Conservation (phyloP, 2,329 filamentous ascomycete genomes). For the Pyricularia pennisetigena region DNA sequence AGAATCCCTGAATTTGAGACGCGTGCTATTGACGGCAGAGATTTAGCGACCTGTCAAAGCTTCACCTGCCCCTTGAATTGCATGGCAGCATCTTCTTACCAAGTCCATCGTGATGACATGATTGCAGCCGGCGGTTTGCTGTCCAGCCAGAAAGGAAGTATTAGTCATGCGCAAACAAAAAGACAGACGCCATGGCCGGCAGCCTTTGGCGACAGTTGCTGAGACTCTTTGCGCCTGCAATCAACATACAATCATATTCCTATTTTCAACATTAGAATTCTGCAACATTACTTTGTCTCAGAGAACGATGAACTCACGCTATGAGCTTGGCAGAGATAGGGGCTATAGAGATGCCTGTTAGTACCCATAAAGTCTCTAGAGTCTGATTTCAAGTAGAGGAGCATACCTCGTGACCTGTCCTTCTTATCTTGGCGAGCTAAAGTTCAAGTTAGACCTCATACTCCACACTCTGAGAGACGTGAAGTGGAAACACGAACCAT, state of each 20-base stretch:
- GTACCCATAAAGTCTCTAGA: neutral
- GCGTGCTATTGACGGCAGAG: slow-evolving; percentile 8
- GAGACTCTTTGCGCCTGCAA: neutral
- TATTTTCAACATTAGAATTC: slow-evolving; percentile 53
- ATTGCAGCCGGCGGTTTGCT: slow-evolving; percentile 10
- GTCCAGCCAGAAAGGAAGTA: neutral
- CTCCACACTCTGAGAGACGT: neutral
- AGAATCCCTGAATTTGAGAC: slow-evolving; percentile 55
- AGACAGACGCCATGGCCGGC: neutral
- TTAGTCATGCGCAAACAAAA: neutral
- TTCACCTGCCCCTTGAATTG: neutral
- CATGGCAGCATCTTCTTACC: neutral
- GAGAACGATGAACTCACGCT: slow-evolving; percentile 67
- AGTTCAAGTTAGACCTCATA: slow-evolving; percentile 67
- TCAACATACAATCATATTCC: slow-evolving; percentile 4
- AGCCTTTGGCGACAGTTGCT: neutral
- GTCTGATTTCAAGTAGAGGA: neutral
- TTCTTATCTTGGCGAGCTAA: slow-evolving; percentile 98
- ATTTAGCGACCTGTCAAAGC: neutral
- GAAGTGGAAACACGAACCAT: neutral
- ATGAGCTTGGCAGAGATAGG: slow-evolving; percentile 94
- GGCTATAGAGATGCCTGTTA: slow-evolving; percentile 38
- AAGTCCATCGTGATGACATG: slow-evolving; percentile 91
- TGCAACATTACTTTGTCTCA: neutral
- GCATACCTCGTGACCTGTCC: slow-evolving; percentile 34